Base-by-base conservation (phyloP, 139 green algal species). In the Penium margaritaceum region DNA sequence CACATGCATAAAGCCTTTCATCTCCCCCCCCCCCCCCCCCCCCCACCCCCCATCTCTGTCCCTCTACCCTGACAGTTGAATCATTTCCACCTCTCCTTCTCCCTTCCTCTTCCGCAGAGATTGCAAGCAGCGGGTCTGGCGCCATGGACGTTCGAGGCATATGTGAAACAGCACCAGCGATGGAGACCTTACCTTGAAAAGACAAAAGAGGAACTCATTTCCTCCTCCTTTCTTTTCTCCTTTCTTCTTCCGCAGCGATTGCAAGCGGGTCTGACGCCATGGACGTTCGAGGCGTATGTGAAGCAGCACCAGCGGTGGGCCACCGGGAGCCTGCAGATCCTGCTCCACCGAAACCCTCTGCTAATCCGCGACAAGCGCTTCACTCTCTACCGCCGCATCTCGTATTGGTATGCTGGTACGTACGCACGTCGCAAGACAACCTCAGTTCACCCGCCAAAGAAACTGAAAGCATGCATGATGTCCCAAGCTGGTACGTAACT, bases 221-320 rank as follows among this genome's bases (percentile, higher is more conserved):
- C 24, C 19, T 55, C 19, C 44, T 21, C 44, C 44, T 21, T 55
- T 21, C 5, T 21, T 55, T 2, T 9, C 24, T 17, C 44, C 5
- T 55, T 17, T 21, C 5, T 55, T 3, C 2, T 5, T n/a, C n/a
- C n/a, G 34, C 65, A 72, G 65, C 3, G 65, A 2, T 37, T 72
- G 5, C 70, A 78, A 24, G 62, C 62, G n/a, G 71, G 71, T 2
- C 71, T 78, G 2, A 41, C 62, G 30, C 63, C 71, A 0, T 78
- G 71, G 71, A 77, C 27, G 1, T 65, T 78, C 0, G 63, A 78
- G 63, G 63, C 44, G 0, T 82, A 79, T 47, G 85, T 82, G 5
- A 84, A 83, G 76, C 76, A 83, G 73, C 60, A 83, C 27, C 71
- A 78, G 47, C 51, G 71, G 27, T 78, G 71, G 71, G 63, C 29